Evolutionary conservation across 2,329 filamentous ascomycete species (phyloP).

Genomic region (Magnaporthales sp.): DNA sequence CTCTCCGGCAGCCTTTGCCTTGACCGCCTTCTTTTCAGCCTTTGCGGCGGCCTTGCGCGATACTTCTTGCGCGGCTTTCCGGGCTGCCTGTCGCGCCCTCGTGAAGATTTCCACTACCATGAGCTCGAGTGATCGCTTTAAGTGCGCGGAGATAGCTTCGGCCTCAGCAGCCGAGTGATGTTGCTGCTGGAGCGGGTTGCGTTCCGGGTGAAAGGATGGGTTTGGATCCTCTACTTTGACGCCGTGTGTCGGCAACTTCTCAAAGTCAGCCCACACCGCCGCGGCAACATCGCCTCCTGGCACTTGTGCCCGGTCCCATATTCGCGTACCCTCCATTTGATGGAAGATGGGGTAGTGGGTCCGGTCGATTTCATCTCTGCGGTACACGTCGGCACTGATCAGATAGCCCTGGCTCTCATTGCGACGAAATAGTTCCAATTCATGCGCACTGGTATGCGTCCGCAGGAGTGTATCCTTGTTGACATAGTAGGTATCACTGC

Average conservation of each 20-base stretch:
- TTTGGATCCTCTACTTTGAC: constrained; percentile 78
- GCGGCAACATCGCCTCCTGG: constrained; percentile 50
- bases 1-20: neutral
- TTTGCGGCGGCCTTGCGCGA: neutral
- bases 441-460: constrained; percentile 92
- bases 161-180: constrained; percentile 69
- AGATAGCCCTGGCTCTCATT: constrained; percentile 70
- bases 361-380: constrained; percentile 87
- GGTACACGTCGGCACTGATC: constrained; percentile 90
- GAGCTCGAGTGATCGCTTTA: constrained; percentile 82
- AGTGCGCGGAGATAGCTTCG: constrained; percentile 72
- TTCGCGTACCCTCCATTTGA: constrained; percentile 92
- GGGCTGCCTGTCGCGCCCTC: constrained; percentile 60
- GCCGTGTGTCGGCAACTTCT: constrained; percentile 61
- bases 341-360: constrained; percentile 97
- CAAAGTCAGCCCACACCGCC: constrained; percentile 62
- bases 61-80: constrained; percentile 29
- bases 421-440: constrained; percentile 69
- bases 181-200: constrained; percentile 72
- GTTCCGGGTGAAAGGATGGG: constrained; percentile 64
- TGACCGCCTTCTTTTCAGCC: neutral
- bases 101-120: constrained; percentile 87
- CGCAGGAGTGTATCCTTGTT: constrained; percentile 76
- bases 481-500: constrained; percentile 92
- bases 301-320: constrained; percentile 68